phyloP scores from a whole-genome alignment of 805 yeast species.

The Lipomyces yamanashiensis region DNA sequence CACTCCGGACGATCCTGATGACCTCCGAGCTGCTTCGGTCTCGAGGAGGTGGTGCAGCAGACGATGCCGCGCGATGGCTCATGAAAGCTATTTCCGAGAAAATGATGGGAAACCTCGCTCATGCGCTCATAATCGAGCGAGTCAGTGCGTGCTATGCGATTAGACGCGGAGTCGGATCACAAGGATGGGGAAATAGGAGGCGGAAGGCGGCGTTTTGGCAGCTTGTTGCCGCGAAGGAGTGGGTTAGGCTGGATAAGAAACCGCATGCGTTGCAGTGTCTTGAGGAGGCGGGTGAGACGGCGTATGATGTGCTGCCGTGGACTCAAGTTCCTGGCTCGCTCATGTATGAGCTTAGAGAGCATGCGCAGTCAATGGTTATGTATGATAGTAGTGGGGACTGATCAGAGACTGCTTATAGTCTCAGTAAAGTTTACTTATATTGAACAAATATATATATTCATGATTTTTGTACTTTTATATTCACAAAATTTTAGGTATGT shows the following conservation, averaged over 20 bases:
- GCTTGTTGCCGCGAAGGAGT: constrained; percentile 71
- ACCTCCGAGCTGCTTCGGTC: constrained; percentile 69
- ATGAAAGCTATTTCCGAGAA: constrained; percentile 51
- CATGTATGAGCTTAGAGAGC: constrained; percentile 27
- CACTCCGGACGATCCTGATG: constrained; percentile 67
- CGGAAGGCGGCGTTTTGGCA: constrained; percentile 82
- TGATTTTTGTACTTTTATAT: background rate
- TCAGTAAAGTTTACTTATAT: background rate
- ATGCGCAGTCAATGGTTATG: constrained; percentile 34
- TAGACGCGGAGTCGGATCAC: constrained; percentile 31
- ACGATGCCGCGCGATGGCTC: constrained; percentile 53
- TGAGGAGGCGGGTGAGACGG: constrained; percentile 40
- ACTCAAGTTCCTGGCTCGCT: constrained; percentile 28
- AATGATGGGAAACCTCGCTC: constrained; percentile 50
- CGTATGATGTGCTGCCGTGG: constrained; percentile 42
- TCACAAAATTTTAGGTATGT: too few species aligned
- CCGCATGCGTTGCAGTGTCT: constrained; percentile 44
- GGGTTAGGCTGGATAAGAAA: constrained; percentile 51
- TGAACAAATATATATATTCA: background rate
- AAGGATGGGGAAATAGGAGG: constrained; percentile 51
- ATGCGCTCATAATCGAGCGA: constrained; percentile 58
- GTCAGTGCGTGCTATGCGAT: constrained; percentile 57
- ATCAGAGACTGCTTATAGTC: background rate
- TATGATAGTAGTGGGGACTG: constrained; percentile 23
- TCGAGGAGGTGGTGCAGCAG: constrained; percentile 50